Base-by-base conservation (phyloP, 805 yeast species). In the Metschnikowia koreensis region DNA sequence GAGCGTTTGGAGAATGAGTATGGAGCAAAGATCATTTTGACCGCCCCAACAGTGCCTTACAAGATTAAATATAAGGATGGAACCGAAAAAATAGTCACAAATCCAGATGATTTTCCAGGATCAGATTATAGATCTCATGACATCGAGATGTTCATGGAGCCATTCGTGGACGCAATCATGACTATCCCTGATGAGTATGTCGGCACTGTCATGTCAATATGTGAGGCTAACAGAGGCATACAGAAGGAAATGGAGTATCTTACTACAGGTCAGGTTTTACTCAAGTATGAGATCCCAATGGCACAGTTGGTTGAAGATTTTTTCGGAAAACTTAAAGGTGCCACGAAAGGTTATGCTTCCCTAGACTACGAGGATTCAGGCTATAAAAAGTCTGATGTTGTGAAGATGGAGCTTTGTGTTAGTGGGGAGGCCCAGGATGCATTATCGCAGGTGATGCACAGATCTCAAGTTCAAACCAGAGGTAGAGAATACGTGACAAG, bases 21-120 rank as follows among this genome's bases (percentile, higher is more conserved):
- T 64, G 98, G 98, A 7, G 91, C 96, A 1, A 86, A 89, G 54
- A 79, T 93, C 56, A 90, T 93, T 54, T 84, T 93, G 53, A 94
- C 98, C 0, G 92, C 96, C 9, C 97, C 99, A 0, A 92, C 97
- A 0, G 99, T 93, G 11, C 98, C 98, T 0, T 94, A 92, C 66
- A 82, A 86, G 60, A 73, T 94, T 11, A 76, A 81, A n/a, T 83
- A 80, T 63, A 74, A 73, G 44, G 84, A 87, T 59, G 96, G 90
- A 0, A 69, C 67, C 0, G 88, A 83, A 53, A 69, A 76, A 52
- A 76, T 86, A 13, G 79, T 94, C 53, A 86, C 94, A 1, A 94
- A 93, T 62, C 98, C 99, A 0, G 94, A 90, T 63, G 94, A 90
- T 47, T 93, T 93, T 68, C 98, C 98, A 0, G 90, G 83, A 47